Evolutionary conservation across 2,329 filamentous ascomycete species (phyloP).

Genomic region (Microascus cirrosus): DNA sequence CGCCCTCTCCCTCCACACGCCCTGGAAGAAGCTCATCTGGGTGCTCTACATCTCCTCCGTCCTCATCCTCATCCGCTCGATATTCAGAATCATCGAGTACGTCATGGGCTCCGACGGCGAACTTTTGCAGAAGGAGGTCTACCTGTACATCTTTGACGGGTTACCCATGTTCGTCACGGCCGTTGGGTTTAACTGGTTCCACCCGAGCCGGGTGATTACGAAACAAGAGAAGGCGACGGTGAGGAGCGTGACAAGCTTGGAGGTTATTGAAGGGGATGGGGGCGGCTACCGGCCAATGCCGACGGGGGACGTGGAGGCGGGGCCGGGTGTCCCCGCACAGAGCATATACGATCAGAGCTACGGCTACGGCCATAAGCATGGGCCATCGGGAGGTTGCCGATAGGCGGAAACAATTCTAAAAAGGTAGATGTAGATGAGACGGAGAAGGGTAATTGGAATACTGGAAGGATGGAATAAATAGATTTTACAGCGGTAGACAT

Average conservation of each 20-base stretch:
- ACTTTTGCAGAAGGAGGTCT: conserved; percentile 25
- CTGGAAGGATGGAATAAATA: too few relatives aligned
- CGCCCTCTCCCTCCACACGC: conserved; percentile 5
- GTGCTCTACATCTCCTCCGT: conserved; percentile 23
- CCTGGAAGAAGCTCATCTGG: conserved; percentile 20
- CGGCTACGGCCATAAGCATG: too few relatives aligned
- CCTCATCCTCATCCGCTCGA: conserved; percentile 28
- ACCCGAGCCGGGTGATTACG: not conserved
- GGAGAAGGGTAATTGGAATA: too few relatives aligned
- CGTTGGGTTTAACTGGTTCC: not conserved
- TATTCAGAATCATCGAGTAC: conserved; percentile 38
- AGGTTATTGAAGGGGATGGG: not conserved
- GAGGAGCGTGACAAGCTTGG: not conserved
- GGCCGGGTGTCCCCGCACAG: not conserved
- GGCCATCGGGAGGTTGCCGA: too few relatives aligned
- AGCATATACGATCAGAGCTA: too few relatives aligned
- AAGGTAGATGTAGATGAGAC: too few relatives aligned
- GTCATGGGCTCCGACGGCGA: conserved; percentile 27
- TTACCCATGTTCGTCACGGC: not conserved
- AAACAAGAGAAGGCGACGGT: not conserved
- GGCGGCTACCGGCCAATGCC: not conserved
- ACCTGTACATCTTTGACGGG: conserved; percentile 29
- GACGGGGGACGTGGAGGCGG: not conserved
- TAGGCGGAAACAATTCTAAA: too few relatives aligned
- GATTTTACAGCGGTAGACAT: too few relatives aligned